Conservation (phyloP, 805 yeast genomes). For the Komagataella kurtzmanii region DNA sequence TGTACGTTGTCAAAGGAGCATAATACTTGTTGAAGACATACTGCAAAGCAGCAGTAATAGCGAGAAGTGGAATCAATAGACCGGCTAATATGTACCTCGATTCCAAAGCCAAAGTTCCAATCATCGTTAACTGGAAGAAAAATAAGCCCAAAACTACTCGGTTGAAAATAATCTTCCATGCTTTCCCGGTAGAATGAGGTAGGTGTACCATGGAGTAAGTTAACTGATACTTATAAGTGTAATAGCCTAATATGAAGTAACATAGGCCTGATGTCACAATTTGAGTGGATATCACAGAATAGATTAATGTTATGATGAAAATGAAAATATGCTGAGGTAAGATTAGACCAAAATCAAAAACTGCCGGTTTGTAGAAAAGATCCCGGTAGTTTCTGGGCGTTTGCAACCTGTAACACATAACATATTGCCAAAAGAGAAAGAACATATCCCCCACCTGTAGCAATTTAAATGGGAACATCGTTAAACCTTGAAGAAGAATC, state of each 20-base stretch:
- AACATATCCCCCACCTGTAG: conserved; percentile 43
- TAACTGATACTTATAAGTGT: conserved; percentile 49
- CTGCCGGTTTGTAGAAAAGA: conserved; percentile 40
- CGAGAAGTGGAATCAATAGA: conserved; percentile 33
- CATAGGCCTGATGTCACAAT: conserved; percentile 44
- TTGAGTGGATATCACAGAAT: conserved; percentile 48
- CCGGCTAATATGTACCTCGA: conserved; percentile 37
- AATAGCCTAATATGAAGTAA: conserved; percentile 42
- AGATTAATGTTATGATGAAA: conserved; percentile 42
- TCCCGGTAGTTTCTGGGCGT: conserved; percentile 40
- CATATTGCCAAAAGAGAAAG: conserved; percentile 27
- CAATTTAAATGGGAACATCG: conserved; percentile 46
- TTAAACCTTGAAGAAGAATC: conserved; percentile 59
- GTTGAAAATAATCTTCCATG: conserved; percentile 51
- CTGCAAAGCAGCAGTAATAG: conserved; percentile 28
- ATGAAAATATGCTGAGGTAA: conserved; percentile 50
- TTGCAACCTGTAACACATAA: conserved; percentile 19
- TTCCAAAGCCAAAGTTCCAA: conserved; percentile 49
- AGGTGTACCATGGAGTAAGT: conserved; percentile 50
- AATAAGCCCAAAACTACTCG: conserved; percentile 41
- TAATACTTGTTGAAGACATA: conserved; percentile 42
- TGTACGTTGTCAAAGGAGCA: conserved; percentile 37
- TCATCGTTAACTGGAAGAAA: conserved; percentile 47
- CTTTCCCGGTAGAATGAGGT: conserved; percentile 53
- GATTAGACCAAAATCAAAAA: conserved; percentile 47